Percentiles rank a stretch among this genome's conserved stretches.
Conservation (phyloP, 2,329 filamentous ascomycete genomes). For the Fulvia fulva region DNA sequence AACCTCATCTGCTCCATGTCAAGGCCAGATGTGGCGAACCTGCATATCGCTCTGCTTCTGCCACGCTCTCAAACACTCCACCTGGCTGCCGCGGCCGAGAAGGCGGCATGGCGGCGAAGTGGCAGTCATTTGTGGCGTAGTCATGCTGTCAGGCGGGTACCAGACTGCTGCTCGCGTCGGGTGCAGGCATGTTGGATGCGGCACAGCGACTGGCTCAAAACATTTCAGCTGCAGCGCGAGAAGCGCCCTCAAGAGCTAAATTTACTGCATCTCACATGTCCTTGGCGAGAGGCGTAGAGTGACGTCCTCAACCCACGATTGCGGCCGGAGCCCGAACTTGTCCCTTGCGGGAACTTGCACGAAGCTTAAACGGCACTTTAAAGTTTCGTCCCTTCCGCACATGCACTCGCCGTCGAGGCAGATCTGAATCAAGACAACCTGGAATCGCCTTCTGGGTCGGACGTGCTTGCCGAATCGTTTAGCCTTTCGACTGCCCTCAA, state of each 20-base stretch:
- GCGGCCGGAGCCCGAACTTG: background rate
- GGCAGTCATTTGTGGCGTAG: background rate
- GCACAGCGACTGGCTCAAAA: background rate
- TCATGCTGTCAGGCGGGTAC: background rate
- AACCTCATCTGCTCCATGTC: constrained; percentile 3
- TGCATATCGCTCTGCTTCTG: background rate
- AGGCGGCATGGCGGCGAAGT: background rate
- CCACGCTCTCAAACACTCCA: background rate
- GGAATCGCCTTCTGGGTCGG: background rate
- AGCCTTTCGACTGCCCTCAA: background rate
- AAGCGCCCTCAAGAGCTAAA: constrained; percentile 8
- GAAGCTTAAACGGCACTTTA: background rate
- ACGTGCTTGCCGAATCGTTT: background rate
- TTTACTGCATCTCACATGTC: constrained; percentile 2
- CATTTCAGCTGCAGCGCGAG: constrained; percentile 13
- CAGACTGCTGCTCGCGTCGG: background rate
- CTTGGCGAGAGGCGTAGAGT: background rate
- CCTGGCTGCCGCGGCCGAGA: background rate
- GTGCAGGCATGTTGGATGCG: background rate
- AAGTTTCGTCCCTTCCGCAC: background rate
- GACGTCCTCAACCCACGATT: background rate
- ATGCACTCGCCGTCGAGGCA: background rate
- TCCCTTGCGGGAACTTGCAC: background rate
- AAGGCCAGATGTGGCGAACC: background rate
- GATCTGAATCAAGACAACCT: background rate